These are phyloP conservation scores for Zygosaccharomyces gambellarensis DNA, from an alignment of 805 yeast genomes.

Conservation along the genomic window DNA sequence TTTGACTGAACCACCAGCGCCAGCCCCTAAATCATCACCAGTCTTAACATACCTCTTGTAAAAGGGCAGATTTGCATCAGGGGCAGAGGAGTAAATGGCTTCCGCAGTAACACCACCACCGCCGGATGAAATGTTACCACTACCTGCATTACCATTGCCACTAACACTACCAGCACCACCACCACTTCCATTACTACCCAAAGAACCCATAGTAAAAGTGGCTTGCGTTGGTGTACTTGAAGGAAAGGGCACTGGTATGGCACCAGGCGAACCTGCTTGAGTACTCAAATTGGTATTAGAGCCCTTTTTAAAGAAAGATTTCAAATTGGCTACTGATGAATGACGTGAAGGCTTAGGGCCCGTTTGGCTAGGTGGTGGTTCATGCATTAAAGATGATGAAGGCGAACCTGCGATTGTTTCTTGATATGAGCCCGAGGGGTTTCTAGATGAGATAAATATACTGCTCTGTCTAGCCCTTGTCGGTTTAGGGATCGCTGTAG, in stretches of 20 bases:
- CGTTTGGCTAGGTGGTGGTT: constrained; percentile 34
- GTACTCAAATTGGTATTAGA: constrained; percentile 13
- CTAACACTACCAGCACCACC: constrained; percentile 6
- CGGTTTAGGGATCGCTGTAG: constrained; percentile 36
- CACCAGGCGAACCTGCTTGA: constrained; percentile 24
- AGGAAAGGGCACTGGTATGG: constrained; percentile 15
- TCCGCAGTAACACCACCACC: constrained; percentile 38
- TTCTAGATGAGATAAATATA: constrained; percentile 35
- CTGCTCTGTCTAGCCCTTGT: constrained; percentile 33
- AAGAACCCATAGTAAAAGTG: constrained; percentile 4
- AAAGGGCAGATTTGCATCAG: constrained; percentile 48
- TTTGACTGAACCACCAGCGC: constrained; percentile 90
- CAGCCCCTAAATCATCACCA: constrained; percentile 87
- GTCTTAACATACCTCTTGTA: constrained; percentile 73
- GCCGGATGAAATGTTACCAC: constrained; percentile 30
- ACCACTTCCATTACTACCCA: constrained; percentile 9
- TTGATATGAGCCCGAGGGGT: constrained; percentile 26
- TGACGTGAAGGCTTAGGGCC: constrained; percentile 48
- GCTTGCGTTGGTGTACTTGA: constrained; percentile 14
- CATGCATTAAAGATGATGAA: constrained; percentile 30
- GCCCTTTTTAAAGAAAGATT: constrained; percentile 61
- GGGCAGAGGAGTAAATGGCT: constrained; percentile 35
- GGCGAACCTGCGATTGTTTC: constrained; percentile 29
- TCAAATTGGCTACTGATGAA: constrained; percentile 73
- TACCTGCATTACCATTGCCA: constrained; percentile 10